Evolutionary conservation across 352 stramenopile species (phyloP), one percentile per base, ranked within the genome.

Genomic region (Pythium coloratum): DNA sequence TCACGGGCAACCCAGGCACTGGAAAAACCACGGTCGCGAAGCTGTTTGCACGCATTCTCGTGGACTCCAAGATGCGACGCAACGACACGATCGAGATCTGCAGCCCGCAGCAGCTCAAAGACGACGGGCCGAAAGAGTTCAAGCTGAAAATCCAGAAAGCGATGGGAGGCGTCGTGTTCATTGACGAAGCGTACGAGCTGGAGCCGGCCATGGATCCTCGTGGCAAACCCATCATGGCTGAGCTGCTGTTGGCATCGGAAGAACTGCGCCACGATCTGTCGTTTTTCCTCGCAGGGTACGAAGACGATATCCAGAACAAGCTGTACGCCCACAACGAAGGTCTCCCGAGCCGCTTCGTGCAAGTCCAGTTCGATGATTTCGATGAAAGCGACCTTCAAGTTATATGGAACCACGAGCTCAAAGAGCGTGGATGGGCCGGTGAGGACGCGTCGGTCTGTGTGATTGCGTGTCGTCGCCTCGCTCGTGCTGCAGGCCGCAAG

Each of bases 281-380:
- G 12, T 84, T 98, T 32, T 96, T 98, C 59, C 67, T 98, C 28
- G 91, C 92, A 32, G 92, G 92, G 12, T 98, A 98, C 68, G 80
- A 97, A 76, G 89, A 98, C 47, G 90, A 98, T 49, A 96, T 98
- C 47, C 76, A 98, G 59, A 83, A 97, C 36, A 97, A 97, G 53
- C 69, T 98, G 44, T 97, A 98, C 72, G 77, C 88, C 9, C 94
- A 93, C 68, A 98, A 98, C 64, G 78, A 91, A 59, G 94, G 94
- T 7, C 74, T 98, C 2, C 71, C 66, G 3, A 97, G 82, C 53
- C 82, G 94, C 6, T 98, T 98, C 60, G 71, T 68, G 18, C 79
- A 90, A 54, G 80, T 98, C 16, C 55, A 68, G n/a, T 98, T 98
- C 73, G 84, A 97, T 6, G 92, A 98, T 76, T 98, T 97, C 69